These are phyloP conservation scores for Amphibolis antarctica DNA, from an alignment of 106 monocot species.

Conservation along the genomic window DNA sequence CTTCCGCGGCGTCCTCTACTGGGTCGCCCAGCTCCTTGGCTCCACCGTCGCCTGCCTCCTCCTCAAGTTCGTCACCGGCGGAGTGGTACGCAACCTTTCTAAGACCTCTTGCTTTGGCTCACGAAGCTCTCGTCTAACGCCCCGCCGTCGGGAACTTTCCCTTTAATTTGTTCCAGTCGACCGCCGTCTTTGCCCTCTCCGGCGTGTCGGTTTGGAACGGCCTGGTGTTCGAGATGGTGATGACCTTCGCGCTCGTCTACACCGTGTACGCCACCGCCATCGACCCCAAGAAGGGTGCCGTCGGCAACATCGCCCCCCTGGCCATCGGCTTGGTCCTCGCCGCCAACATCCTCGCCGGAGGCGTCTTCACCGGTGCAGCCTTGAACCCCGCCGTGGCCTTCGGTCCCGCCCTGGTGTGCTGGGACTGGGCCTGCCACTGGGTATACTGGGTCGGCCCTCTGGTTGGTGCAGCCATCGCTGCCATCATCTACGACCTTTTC, in stretches of 20 bases:
- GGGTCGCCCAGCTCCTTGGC: constrained; percentile 19
- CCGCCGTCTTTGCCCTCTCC: constrained; percentile 10
- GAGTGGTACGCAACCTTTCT: not conserved
- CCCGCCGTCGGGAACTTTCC: not conserved
- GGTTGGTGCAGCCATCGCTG: constrained; percentile 17
- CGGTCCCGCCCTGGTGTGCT: constrained; percentile 22
- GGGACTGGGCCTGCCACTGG: constrained; percentile 22
- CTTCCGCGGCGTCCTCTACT: constrained; percentile 17
- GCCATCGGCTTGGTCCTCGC: constrained; percentile 25
- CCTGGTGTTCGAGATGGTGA: constrained; percentile 22
- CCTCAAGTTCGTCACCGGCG: constrained; percentile 13
- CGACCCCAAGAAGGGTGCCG: constrained; percentile 22
- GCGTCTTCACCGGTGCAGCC: constrained; percentile 22
- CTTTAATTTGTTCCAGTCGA: not conserved
- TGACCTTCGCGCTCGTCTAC: constrained; percentile 25
- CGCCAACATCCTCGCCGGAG: constrained; percentile 24
- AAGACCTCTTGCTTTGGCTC: not conserved
- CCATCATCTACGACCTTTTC: constrained; percentile 17
- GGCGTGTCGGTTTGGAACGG: constrained; percentile 18
- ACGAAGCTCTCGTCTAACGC: not conserved
- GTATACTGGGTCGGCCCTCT: constrained; percentile 27
- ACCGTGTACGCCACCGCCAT: constrained; percentile 27
- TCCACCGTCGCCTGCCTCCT: constrained; percentile 16
- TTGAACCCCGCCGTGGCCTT: constrained; percentile 26
- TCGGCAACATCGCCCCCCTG: constrained; percentile 22